Evolutionary conservation across 2,329 filamentous ascomycete genomes (phyloP), one percentile per base, ranked within the genome.

Genomic region (Alternaria sp.): DNA sequence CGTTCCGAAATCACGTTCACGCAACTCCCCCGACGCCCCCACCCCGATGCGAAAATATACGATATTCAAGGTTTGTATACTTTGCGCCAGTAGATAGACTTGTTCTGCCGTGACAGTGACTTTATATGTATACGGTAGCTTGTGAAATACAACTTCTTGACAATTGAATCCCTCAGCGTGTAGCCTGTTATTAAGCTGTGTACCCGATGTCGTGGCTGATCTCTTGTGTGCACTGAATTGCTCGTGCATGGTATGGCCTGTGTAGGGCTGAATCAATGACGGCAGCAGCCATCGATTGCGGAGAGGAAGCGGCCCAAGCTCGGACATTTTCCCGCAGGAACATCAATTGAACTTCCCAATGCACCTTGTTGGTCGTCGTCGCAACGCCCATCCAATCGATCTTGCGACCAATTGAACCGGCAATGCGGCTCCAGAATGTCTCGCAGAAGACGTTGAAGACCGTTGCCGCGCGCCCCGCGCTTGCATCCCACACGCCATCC

Each of bases 391-490:
- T 28, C 30, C 28, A 52, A 52, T 52, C 32, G 19, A 40, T 17
- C 17, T 44, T 46, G 61, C 57, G 57, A 60, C 57, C 67, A 63
- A 72, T 66, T 66, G 67, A 67, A 47, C 49, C 71, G 74, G 76
- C 77, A 76, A 80, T 80, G 78, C 73, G 73, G 63, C 73, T 75
- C 72, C 74, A 70, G 72, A 74, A 79, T 79, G 76, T 67, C 47
- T 62, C 56, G 43, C 67, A 76, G 63, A 74, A 75, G 70, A 69
- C 77, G 67, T 68, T 76, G 68, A 78, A 72, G 63, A 71, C 63
- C 50, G 60, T 68, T 63, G 65, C 68, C 56, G 50, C 58, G 58
- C 70, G 70, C 36, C 63, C 71, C 25, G 49, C 64, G 23, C 68
- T 69, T 30, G 62, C 69, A 19, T 67, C 67, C 51, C 70, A 70